Evolutionary conservation across 106 monocot genomes (phyloP).

Genomic region (Amphibolis antarctica): DNA sequence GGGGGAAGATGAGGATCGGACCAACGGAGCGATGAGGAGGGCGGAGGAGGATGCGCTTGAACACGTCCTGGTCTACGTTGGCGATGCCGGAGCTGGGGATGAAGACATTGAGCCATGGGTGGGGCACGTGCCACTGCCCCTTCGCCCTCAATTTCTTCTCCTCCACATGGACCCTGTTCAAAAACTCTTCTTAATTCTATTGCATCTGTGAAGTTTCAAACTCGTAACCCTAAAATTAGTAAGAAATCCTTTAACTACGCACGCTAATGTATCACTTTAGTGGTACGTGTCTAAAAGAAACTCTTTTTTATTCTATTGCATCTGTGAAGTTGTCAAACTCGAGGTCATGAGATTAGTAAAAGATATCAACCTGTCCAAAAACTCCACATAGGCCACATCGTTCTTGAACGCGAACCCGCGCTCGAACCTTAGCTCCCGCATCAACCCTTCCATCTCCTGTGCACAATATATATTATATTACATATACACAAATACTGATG

Average conservation of each 20-base stretch:
- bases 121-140: conserved; percentile 52
- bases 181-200: too few relatives aligned
- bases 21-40: conserved; percentile 20
- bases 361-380: too few relatives aligned
- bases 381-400: conserved; percentile 31
- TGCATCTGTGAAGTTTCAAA: too few relatives aligned
- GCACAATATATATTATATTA: not conserved
- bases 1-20: conserved; percentile 44
- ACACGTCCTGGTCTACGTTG: conserved; percentile 31
- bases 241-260: too few relatives aligned
- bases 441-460: conserved; percentile 21
- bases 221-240: too few relatives aligned
- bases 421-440: conserved; percentile 14
- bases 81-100: conserved; percentile 39
- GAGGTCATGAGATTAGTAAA: too few relatives aligned
- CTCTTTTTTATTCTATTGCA: too few relatives aligned
- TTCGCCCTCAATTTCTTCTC: conserved; percentile 24
- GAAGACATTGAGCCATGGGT: conserved; percentile 56
- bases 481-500: not conserved
- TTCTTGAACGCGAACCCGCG: conserved; percentile 34
- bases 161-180: conserved; percentile 37
- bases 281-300: too few relatives aligned
- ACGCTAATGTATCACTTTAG: too few relatives aligned
- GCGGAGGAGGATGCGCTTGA: conserved; percentile 40
- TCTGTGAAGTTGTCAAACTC: too few relatives aligned